Base-by-base conservation (phyloP, 2,329 filamentous ascomycete species). In the Calonectria ilicicola region DNA sequence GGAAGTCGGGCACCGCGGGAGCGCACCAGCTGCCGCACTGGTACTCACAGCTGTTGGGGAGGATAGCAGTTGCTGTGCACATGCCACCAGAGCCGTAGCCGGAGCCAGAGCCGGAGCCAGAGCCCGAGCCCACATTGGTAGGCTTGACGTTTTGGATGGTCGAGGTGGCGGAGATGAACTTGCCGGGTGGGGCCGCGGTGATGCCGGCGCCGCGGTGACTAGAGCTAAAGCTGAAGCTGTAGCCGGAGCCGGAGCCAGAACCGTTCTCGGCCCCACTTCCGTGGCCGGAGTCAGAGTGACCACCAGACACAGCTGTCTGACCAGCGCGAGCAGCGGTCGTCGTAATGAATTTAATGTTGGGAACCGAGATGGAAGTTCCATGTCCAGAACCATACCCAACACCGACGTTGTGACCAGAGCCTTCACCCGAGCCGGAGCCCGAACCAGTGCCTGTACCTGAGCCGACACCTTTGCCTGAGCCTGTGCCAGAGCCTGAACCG, bases 11-110 rank as follows among this genome's bases (percentile, higher is more conserved):
- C 15, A 91, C 80, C 17, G 87, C 84, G 56, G 83, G 84, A 44
- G 85, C 85, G 78, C 88, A 90, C 88, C 89, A 91, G 72, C 84
- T 86, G 60, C 89, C 89, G 74, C 87, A 87, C 75, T 86, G 83
- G 81, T 89, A 91, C 79, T 91, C 89, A 81, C 89, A 91, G 35
- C 81, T 83, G 60, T 87, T 81, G 12, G 87, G 85, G 27, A 85
- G 80, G 14, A 85, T 83, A 27, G 83, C 80, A 27, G 87, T 89
- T 60, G 85, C 82, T 12, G 86, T 88, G 81, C 89, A 91, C 65
- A 88, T 80, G n/a, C 84, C 78, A 46, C 81, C 80, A 32, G 80
- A 81, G 19, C 51, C 51, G 3, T 19, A 35, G 23, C 47, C 47
- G 23, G 29, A 32, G 5, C 40, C 40, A 4, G 15, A 7, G 5